Evolutionary conservation across 768 basidiomycete genomes (phyloP).

Genomic region (Pleurotus cornucopiae): DNA sequence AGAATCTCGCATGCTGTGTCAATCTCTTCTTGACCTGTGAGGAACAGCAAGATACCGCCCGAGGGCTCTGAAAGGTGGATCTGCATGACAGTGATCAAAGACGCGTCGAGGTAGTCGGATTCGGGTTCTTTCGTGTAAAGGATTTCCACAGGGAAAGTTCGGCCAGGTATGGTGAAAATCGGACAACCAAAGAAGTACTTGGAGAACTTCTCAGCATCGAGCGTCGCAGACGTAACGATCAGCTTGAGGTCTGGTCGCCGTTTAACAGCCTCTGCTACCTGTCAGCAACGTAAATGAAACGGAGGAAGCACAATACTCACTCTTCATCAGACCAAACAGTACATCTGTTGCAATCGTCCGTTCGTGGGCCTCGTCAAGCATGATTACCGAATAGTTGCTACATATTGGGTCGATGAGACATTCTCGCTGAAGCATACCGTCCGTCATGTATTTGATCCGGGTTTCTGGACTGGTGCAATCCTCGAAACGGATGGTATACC

Average conservation of each 20-base stretch:
- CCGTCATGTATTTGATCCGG: conserved; percentile 99
- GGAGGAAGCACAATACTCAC: conserved; percentile 33
- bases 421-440: conserved; percentile 98
- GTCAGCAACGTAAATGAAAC: conserved; percentile 10
- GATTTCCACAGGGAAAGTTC: conserved; percentile 97
- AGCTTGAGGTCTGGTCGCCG: conserved; percentile 94
- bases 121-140: conserved; percentile 99
- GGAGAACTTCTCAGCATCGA: conserved; percentile 99
- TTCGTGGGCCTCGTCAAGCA: conserved; percentile 99
- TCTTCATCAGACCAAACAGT: conserved; percentile 92
- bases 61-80: conserved; percentile 98
- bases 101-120: conserved; percentile 94
- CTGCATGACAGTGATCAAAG: conserved; percentile 98
- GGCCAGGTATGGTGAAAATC: conserved; percentile 99
- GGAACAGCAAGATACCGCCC: conserved; percentile 93
- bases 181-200: conserved; percentile 99
- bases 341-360: conserved; percentile 99
- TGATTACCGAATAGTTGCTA: conserved; percentile 89
- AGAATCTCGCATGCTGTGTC: conserved; percentile 97
- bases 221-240: conserved; percentile 96
- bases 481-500: conserved; percentile 98
- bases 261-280: conserved; percentile 79
- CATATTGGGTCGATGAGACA: conserved; percentile 94
- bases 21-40: conserved; percentile 98
- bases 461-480: conserved; percentile 99